phyloP scores from a whole-genome alignment of 169 alveolate species.

The Plasmodium reichenowi region DNA sequence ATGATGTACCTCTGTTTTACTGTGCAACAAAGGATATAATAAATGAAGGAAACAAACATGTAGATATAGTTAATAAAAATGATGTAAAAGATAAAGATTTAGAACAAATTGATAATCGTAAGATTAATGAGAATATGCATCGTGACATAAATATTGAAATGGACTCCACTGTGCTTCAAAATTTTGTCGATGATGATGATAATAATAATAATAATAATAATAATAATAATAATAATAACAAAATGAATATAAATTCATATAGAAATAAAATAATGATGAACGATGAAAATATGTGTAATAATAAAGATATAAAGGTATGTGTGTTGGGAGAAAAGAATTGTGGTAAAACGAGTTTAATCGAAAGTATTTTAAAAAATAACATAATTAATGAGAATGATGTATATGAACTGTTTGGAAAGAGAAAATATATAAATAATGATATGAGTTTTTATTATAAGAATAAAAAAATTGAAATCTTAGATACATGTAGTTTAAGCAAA shows the following conservation, averaged over 20 bases:
- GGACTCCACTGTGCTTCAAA: not conserved
- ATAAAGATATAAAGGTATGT: conserved; percentile 40
- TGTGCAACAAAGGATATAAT: not conserved
- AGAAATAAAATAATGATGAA: not conserved
- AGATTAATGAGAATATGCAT: not conserved
- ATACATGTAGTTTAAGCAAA: conserved; percentile 60
- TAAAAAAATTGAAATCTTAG: conserved; percentile 25
- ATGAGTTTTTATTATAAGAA: conserved; percentile 24
- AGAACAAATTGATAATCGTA: not conserved
- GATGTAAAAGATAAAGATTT: too few relatives aligned
- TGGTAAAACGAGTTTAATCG: conserved; percentile 58
- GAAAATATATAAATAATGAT: conserved; percentile 55
- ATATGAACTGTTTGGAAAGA: conserved; percentile 46
- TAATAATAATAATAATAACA: not conserved
- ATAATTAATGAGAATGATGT: conserved; percentile 50
- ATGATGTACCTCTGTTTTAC: not conserved
- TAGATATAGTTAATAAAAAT: not conserved
- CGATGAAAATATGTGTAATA: not conserved
- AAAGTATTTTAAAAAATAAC: conserved; percentile 34
- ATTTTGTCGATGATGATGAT: not conserved
- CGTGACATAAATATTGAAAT: not conserved
- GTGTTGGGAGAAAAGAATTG: conserved; percentile 61
- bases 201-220: not conserved
- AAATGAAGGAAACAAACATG: not conserved
- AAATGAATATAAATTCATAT: not conserved